phyloP scores from a whole-genome alignment of 228 moss, liverwort and hornwort species.

The Sphagnum fallax region DNA sequence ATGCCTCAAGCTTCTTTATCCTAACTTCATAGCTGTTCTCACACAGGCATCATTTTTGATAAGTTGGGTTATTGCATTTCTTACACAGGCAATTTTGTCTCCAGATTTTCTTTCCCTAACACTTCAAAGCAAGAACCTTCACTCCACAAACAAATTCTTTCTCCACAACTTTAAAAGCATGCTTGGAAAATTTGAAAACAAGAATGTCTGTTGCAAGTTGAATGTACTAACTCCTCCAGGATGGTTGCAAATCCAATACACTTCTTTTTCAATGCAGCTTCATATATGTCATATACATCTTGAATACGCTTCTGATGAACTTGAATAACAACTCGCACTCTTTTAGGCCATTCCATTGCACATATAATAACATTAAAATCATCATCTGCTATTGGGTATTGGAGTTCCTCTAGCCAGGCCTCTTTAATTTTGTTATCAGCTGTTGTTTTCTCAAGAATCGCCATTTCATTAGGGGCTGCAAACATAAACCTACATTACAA shows the following conservation, averaged over 20 bases:
- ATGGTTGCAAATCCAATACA: constrained; percentile 26
- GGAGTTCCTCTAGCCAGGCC: constrained; percentile 55
- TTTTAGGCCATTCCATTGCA: constrained; percentile 83
- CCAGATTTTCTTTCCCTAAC: too few relatives aligned
- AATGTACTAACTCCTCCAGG: constrained; percentile 34
- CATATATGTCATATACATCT: constrained; percentile 79
- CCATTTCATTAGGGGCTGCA: constrained; percentile 64
- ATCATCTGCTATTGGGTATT: constrained; percentile 55
- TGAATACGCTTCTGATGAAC: constrained; percentile 87
- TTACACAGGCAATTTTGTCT: too few relatives aligned
- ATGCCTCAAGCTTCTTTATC: constrained; percentile 58
- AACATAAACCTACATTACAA: constrained; percentile 50
- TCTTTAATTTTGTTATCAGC: constrained; percentile 60
- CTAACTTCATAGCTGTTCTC: constrained; percentile 45
- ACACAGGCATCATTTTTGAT: too few relatives aligned
- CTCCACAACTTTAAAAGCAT: neutral
- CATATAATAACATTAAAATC: constrained; percentile 62
- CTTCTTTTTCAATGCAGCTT: constrained; percentile 46
- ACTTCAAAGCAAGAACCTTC: too few relatives aligned
- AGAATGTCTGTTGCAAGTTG: neutral
- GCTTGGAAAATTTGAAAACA: neutral
- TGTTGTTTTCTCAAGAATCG: constrained; percentile 54
- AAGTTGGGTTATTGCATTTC: too few relatives aligned
- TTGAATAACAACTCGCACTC: constrained; percentile 54
- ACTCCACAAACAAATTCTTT: too few relatives aligned